These are phyloP conservation scores for Verbena officinalis DNA, from an alignment of 257 asterid genomes.

Conservation along the genomic window DNA sequence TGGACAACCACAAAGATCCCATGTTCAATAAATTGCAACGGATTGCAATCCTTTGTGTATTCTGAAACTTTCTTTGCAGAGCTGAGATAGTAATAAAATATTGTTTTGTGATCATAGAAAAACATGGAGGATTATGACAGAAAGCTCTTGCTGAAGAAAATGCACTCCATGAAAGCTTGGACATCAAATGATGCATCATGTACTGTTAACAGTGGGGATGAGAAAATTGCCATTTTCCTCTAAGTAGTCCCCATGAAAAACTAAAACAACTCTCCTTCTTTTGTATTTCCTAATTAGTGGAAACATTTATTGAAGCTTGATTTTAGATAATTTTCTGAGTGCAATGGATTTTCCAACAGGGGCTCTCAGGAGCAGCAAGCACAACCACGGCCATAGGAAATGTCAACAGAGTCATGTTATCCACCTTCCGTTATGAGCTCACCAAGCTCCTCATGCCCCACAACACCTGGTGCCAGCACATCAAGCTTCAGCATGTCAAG, in stretches of 20 bases:
- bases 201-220: slow-evolving; percentile 11
- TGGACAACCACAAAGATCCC: slow-evolving; percentile 50
- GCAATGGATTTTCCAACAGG: slow-evolving; percentile 27
- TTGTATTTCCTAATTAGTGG: too few relatives aligned
- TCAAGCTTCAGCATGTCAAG: slow-evolving; percentile 49
- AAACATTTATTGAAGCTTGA: background rate
- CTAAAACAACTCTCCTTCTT: too few relatives aligned
- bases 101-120: slow-evolving; percentile 31
- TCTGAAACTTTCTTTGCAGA: slow-evolving; percentile 37
- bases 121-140: slow-evolving; percentile 27
- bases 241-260: too few relatives aligned
- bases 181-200: slow-evolving; percentile 43
- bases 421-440: slow-evolving; percentile 64
- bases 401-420: slow-evolving; percentile 72
- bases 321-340: background rate
- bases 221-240: slow-evolving; percentile 11
- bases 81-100: slow-evolving; percentile 31
- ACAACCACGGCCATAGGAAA: slow-evolving; percentile 65
- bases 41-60: slow-evolving; percentile 34
- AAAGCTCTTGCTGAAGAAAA: slow-evolving; percentile 34
- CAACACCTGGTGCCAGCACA: slow-evolving; percentile 61
- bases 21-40: slow-evolving; percentile 45
- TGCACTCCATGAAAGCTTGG: slow-evolving; percentile 45
- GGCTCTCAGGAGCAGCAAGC: slow-evolving; percentile 70
- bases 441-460: slow-evolving; percentile 72